phyloP scores from a whole-genome alignment of 2,329 filamentous ascomycete species.

The Aspergillus ruber region DNA sequence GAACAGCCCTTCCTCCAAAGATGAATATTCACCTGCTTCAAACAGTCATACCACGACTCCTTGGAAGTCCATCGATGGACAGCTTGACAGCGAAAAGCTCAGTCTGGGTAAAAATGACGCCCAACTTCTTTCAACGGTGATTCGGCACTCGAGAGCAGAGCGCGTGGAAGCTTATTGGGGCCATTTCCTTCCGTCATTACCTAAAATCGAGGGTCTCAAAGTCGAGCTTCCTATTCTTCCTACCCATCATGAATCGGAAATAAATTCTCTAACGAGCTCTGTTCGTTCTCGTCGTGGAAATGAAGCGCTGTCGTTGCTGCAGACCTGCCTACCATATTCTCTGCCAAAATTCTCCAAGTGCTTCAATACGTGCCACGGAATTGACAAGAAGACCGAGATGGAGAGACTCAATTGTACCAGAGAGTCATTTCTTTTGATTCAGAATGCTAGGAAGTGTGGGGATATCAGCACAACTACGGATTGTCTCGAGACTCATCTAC shows the following conservation, averaged over 20 bases:
- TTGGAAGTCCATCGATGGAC: slow-evolving; percentile 7
- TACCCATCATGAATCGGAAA: slow-evolving; percentile 38
- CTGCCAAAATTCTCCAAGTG: no score
- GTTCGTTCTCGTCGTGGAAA: slow-evolving; percentile 1
- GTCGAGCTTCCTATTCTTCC: slow-evolving; percentile 43
- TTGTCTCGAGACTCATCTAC: slow-evolving; percentile 11
- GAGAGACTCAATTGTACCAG: slow-evolving; percentile 22
- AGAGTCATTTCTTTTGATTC: slow-evolving; percentile 16
- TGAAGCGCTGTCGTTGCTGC: not conserved
- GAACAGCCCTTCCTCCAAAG: slow-evolving; percentile 7
- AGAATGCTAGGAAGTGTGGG: slow-evolving; percentile 23
- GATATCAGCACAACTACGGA: slow-evolving; percentile 14
- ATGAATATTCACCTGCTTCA: slow-evolving; percentile 14
- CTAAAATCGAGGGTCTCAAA: slow-evolving; percentile 27
- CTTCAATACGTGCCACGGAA: not conserved
- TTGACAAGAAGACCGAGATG: slow-evolving; percentile 5
- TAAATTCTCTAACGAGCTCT: slow-evolving; percentile 32
- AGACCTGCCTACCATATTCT: not conserved
- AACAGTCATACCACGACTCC: slow-evolving; percentile 9
- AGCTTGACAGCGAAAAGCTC: slow-evolving; percentile 26
- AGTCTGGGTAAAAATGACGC: slow-evolving; percentile 24
- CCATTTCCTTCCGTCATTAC: slow-evolving; percentile 14
- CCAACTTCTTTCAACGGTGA: slow-evolving; percentile 24
- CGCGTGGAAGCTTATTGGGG: slow-evolving; percentile 11
- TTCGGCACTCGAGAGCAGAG: slow-evolving; percentile 12